Percentiles rank a stretch among this genome's conserved stretches.
Conservation (phyloP, 192 early-diverging fungal species). For the Rhizoclosmatium sp. region DNA sequence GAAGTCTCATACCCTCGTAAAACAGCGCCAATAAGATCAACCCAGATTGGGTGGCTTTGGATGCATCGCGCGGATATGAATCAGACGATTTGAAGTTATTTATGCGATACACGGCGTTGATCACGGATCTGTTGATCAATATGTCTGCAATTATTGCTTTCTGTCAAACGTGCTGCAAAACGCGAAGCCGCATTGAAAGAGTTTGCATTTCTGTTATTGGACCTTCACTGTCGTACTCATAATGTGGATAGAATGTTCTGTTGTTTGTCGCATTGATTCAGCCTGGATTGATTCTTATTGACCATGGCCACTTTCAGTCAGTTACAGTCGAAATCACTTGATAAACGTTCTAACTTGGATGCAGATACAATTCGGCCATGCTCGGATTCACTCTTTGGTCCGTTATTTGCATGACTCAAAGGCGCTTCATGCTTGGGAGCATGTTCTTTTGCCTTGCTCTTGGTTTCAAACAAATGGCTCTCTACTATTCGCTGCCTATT, state of each 20-base stretch:
- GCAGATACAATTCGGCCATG: conserved; percentile 93
- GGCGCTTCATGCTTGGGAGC: conserved; percentile 74
- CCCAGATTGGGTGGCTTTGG: conserved; percentile 85
- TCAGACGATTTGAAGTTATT: conserved; percentile 78
- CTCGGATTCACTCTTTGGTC: conserved; percentile 87
- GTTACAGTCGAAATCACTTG: not conserved
- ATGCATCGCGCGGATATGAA: conserved; percentile 86
- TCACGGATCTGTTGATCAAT: conserved; percentile 79
- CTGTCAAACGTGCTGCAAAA: conserved; percentile 38
- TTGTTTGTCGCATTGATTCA: conserved; percentile 77
- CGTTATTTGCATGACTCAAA: conserved; percentile 69
- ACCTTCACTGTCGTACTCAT: not conserved
- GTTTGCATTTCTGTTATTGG: not conserved
- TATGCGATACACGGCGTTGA: conserved; percentile 85
- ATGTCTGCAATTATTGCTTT: conserved; percentile 80
- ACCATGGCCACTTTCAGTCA: conserved; percentile 96
- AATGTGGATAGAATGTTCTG: conserved; percentile 29
- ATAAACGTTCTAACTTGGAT: not conserved
- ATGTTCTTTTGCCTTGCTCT: conserved; percentile 85
- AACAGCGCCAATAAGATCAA: conserved; percentile 77
- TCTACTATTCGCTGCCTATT: conserved; percentile 91
- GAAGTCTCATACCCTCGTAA: not conserved
- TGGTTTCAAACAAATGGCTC: conserved; percentile 96
- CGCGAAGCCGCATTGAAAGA: not conserved
- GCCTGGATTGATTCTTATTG: conserved; percentile 90